Evolutionary conservation across 176 grass and related monocot species (phyloP).

Genomic region (Zoysia japonica): DNA sequence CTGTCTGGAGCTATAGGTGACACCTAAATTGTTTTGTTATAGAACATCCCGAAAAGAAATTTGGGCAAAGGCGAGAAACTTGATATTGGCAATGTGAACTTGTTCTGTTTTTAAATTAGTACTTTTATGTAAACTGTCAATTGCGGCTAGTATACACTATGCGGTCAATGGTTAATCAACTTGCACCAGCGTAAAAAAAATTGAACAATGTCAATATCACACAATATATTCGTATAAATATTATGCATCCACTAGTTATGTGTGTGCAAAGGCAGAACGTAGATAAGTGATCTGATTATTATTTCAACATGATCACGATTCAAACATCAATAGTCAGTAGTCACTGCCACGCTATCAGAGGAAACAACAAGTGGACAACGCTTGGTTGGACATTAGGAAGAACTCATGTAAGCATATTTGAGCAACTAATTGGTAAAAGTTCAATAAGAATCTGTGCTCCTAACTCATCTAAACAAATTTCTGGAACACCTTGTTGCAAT

Average conservation of each 20-base stretch:
- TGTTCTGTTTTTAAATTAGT: background rate
- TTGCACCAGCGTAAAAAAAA: background rate
- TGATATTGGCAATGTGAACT: background rate
- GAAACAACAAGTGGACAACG: background rate
- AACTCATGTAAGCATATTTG: slow-evolving; percentile 11
- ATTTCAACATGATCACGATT: background rate
- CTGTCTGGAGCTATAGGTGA: background rate
- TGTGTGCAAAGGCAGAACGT: background rate
- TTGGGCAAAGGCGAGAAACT: slow-evolving; percentile 14
- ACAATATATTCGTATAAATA: background rate
- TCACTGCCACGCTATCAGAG: background rate
- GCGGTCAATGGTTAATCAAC: background rate
- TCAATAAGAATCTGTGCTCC: background rate
- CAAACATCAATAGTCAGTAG: background rate
- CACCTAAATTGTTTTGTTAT: slow-evolving; percentile 2
- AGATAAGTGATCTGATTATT: background rate
- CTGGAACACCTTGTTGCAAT: background rate
- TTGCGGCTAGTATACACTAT: background rate
- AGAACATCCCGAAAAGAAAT: slow-evolving; percentile 10
- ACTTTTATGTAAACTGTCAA: background rate
- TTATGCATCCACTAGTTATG: background rate
- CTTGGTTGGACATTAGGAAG: background rate
- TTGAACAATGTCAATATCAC: background rate
- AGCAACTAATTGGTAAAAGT: background rate
- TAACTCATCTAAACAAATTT: background rate